Conservation (phyloP, 352 stramenopile genomes). For the Phytophthora chlamydospora region DNA sequence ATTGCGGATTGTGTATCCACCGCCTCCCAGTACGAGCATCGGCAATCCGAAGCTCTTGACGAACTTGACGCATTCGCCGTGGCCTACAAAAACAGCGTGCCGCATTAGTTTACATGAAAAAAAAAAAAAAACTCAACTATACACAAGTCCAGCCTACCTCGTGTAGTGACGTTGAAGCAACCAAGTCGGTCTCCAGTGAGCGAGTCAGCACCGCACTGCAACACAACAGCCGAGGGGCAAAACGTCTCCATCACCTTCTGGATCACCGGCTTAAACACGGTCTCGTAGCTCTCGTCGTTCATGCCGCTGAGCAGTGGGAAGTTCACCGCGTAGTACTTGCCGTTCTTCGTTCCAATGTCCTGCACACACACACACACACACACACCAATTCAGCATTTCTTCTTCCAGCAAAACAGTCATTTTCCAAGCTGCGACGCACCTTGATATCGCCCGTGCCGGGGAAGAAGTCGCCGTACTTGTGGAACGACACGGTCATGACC, state of each 20-base stretch:
- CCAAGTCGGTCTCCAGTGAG: conserved; percentile 96
- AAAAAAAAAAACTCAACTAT: no score
- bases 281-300: conserved; percentile 94
- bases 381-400: neutral
- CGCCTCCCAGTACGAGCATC: conserved; percentile 83
- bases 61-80: conserved; percentile 82
- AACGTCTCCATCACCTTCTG: conserved; percentile 93
- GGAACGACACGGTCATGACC: conserved; percentile 99
- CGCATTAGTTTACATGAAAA: neutral
- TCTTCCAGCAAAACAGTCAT: conserved; percentile 2
- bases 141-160: conserved; percentile 30
- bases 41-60: conserved; percentile 90
- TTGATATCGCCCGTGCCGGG: conserved; percentile 95
- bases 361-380: conserved; percentile 32
- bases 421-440: conserved; percentile 21
- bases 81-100: conserved; percentile 38
- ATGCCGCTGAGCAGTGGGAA: conserved; percentile 97
- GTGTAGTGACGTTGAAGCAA: conserved; percentile 97
- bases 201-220: conserved; percentile 98
- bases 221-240: conserved; percentile 91
- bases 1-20: conserved; percentile 90
- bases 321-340: conserved; percentile 97
- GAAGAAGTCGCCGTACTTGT: conserved; percentile 99
- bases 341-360: conserved; percentile 94
- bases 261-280: conserved; percentile 98